Percentiles rank a stretch among this genome's conserved stretches.
These are phyloP conservation scores for Talaromyces sp. DNA, from an alignment of 2,329 filamentous ascomycete species.

Conservation along the genomic window DNA sequence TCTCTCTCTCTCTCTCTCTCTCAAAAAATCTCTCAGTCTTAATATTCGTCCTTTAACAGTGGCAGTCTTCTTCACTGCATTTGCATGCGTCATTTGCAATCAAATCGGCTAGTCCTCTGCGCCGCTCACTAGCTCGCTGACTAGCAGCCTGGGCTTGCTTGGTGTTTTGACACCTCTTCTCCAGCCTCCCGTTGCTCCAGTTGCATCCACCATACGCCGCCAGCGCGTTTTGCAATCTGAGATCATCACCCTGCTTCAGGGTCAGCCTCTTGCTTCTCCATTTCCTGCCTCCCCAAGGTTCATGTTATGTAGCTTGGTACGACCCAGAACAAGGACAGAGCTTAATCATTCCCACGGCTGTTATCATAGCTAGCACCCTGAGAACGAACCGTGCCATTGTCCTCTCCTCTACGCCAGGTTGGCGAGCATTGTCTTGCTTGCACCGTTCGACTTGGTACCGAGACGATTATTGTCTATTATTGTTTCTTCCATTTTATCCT, in stretches of 20 bases:
- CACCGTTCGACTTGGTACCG: neutral
- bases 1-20: neutral
- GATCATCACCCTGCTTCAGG: neutral
- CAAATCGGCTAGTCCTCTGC: neutral
- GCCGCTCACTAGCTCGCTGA: neutral
- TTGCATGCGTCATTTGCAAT: neutral
- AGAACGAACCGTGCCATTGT: neutral
- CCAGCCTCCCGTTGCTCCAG: slow-evolving; percentile 4
- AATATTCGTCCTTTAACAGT: neutral
- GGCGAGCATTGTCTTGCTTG: neutral
- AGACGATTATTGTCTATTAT: neutral
- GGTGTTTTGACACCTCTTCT: neutral
- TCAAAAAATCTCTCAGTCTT: neutral
- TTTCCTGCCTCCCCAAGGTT: neutral
- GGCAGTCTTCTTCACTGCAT: neutral
- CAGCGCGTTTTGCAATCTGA: neutral
- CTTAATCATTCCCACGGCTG: neutral
- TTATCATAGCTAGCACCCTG: neutral
- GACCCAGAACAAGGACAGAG: neutral
- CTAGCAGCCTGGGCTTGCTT: neutral
- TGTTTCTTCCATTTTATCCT: neutral
- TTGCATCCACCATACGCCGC: neutral
- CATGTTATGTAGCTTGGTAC: neutral
- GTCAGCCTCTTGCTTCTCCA: neutral
- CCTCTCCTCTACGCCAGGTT: neutral